Base-by-base conservation (phyloP, 1,284 basidiomycete genomes). In the Sporisorium iseilematis-ciliati region DNA sequence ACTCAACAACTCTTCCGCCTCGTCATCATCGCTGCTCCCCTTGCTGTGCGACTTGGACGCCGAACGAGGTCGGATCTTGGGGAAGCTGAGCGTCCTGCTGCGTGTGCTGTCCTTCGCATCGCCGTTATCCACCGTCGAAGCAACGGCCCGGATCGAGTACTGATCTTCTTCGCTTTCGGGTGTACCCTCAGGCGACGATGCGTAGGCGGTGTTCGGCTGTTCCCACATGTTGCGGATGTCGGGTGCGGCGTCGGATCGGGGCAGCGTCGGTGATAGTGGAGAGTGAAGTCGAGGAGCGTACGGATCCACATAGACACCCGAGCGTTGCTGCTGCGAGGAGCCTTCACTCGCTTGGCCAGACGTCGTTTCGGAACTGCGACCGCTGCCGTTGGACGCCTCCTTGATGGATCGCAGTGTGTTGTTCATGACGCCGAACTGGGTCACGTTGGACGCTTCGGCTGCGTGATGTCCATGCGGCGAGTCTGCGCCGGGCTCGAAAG, bases 391-490 rank as follows among this genome's bases (percentile, higher is more conserved):
- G n/a, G 68, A 71, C 0, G n/a, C 20, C 26, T 75, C 73, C 33
- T 58, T 63, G 61, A 75, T 71, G 16, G 73, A 57, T 12, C 66
- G 58, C 20, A 75, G 53, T 1, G 59, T 45, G 33, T 21, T 46
- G 43, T 53, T 29, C 11, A 62, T 23, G 3, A 58, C 43, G 25
- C 64, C 69, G 38, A 73, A 73, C 25, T 66, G 66, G 5, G 62
- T 49, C 2, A 57, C 45, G 20, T 43, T 7, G 23, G 60, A 21
- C 29, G 40, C 56, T 23, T 54, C 55, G 20, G 35, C 29, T 12
- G 63, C 74, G 52, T 79, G 79, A 29, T 81, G 77, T 4, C 79
- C 79, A 42, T 81, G 79, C 1, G 75, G 75, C 26, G 63, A 53
- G 20, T 66, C 69, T 6, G 65, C 63, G n/a, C 66, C 77, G 0